These are phyloP conservation scores for Neonectria punicea DNA, from an alignment of 2,329 filamentous ascomycete genomes.

Conservation along the genomic window DNA sequence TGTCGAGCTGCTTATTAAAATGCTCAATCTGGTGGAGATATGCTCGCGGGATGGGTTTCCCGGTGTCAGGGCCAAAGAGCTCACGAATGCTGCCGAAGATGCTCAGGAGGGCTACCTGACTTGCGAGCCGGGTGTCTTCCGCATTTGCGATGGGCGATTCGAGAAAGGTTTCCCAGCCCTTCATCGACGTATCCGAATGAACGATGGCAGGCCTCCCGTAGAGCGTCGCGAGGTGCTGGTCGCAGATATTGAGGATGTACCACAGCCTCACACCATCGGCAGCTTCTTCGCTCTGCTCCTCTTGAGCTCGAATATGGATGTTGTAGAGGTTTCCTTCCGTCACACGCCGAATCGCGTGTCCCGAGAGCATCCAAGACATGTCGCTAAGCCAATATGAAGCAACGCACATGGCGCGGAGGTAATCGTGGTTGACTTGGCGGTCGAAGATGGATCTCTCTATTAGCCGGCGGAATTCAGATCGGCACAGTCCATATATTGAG, in stretches of 20 bases:
- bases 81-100: constrained; percentile 66
- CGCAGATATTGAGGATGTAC: constrained; percentile 69
- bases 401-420: constrained; percentile 68
- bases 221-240: constrained; percentile 68
- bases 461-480: constrained; percentile 63
- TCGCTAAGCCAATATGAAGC: constrained; percentile 72
- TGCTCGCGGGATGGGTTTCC: constrained; percentile 60
- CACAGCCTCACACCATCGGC: constrained; percentile 65
- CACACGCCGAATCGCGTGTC: constrained; percentile 60
- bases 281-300: constrained; percentile 52
- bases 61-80: constrained; percentile 65
- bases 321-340: constrained; percentile 56
- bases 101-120: constrained; percentile 67
- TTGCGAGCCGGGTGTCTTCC: constrained; percentile 65
- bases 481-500: constrained; percentile 62
- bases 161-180: constrained; percentile 65
- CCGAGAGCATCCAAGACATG: constrained; percentile 69
- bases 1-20: constrained; percentile 48
- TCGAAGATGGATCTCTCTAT: constrained; percentile 58
- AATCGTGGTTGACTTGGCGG: constrained; percentile 54
- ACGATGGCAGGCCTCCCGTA: constrained; percentile 68
- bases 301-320: constrained; percentile 50
- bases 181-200: constrained; percentile 65
- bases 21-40: constrained; percentile 59
- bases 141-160: constrained; percentile 59